These are phyloP conservation scores for Coemansia sp. DNA, from an alignment of 192 early-diverging fungal species.

Conservation along the genomic window DNA sequence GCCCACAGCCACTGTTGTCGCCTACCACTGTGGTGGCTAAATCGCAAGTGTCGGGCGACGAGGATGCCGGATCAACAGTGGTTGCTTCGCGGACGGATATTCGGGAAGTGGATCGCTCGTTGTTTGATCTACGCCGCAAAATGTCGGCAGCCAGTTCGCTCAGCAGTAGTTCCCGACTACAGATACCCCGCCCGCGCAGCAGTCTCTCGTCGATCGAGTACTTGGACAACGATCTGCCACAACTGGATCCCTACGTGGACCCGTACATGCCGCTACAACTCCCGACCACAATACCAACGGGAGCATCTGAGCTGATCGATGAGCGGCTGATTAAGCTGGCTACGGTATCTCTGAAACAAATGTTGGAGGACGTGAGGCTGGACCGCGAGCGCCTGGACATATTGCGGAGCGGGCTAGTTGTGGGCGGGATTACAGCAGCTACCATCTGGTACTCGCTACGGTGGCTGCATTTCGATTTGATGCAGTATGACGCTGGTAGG, in stretches of 20 bases:
- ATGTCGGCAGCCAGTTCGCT: neutral
- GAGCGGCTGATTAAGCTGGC: conserved; percentile 18
- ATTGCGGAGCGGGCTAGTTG: conserved; percentile 20
- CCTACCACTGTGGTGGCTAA: neutral
- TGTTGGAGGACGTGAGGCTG: conserved; percentile 21
- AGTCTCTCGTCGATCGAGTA: conserved; percentile 13
- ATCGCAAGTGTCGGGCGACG: conserved; percentile 1
- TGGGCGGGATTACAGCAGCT: conserved; percentile 32
- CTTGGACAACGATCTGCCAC: conserved; percentile 5
- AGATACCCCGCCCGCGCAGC: neutral
- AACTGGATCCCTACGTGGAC: conserved; percentile 29
- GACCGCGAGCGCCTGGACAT: conserved; percentile 45
- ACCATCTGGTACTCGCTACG: conserved; percentile 36
- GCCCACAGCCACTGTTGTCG: neutral
- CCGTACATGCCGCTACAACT: conserved; percentile 25
- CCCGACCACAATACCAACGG: conserved; percentile 1
- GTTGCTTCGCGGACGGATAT: conserved; percentile 7
- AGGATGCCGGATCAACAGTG: conserved; percentile 14
- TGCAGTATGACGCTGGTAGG: conserved; percentile 38
- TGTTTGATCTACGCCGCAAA: neutral
- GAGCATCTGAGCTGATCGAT: neutral
- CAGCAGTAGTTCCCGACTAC: neutral
- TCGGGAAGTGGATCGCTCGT: neutral
- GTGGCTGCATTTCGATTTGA: conserved; percentile 37
- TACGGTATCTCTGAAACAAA: conserved; percentile 6